These are phyloP conservation scores for Yamadazyma spencermartinsiae DNA, from an alignment of 1,139 yeast species.

Conservation along the genomic window DNA sequence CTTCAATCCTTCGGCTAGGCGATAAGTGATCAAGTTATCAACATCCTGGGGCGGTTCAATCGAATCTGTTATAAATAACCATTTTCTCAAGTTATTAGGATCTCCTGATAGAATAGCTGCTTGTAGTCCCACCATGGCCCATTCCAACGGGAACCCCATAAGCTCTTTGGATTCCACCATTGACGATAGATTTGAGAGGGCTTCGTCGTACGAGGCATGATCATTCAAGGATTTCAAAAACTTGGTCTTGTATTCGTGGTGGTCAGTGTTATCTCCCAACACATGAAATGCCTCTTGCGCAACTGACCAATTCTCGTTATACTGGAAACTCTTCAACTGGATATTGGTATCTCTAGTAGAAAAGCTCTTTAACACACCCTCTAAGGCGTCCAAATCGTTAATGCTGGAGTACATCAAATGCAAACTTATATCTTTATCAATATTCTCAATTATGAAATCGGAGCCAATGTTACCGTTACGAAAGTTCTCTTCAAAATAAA, in stretches of 20 bases:
- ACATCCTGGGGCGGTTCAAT: slow-evolving; percentile 48
- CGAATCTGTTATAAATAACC: slow-evolving; percentile 48
- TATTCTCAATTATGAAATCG: slow-evolving; percentile 25
- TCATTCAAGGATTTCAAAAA: slow-evolving; percentile 40
- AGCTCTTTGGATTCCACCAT: slow-evolving; percentile 26
- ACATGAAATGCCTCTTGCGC: slow-evolving; percentile 87
- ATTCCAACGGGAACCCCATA: slow-evolving; percentile 41
- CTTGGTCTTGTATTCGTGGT: slow-evolving; percentile 29
- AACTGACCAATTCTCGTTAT: slow-evolving; percentile 82
- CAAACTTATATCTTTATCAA: slow-evolving; percentile 53
- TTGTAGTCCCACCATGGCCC: slow-evolving; percentile 70
- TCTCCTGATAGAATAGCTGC: slow-evolving; percentile 73
- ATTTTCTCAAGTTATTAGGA: slow-evolving; percentile 48
- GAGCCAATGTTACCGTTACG: slow-evolving; percentile 44
- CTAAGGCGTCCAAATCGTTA: slow-evolving; percentile 87
- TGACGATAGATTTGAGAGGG: slow-evolving; percentile 33
- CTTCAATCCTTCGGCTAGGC: slow-evolving; percentile 62
- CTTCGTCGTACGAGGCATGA: slow-evolving; percentile 46
- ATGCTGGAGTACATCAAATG: slow-evolving; percentile 83
- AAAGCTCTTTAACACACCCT: slow-evolving; percentile 78
- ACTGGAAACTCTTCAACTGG: slow-evolving; percentile 77
- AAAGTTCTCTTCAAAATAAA: slow-evolving; percentile 78
- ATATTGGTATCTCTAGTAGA: slow-evolving; percentile 57
- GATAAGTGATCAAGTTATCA: slow-evolving; percentile 55
- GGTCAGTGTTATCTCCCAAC: slow-evolving; percentile 45